These are phyloP conservation scores for Stentor coeruleus DNA, from an alignment of 73 alveolate genomes.

Conservation along the genomic window DNA sequence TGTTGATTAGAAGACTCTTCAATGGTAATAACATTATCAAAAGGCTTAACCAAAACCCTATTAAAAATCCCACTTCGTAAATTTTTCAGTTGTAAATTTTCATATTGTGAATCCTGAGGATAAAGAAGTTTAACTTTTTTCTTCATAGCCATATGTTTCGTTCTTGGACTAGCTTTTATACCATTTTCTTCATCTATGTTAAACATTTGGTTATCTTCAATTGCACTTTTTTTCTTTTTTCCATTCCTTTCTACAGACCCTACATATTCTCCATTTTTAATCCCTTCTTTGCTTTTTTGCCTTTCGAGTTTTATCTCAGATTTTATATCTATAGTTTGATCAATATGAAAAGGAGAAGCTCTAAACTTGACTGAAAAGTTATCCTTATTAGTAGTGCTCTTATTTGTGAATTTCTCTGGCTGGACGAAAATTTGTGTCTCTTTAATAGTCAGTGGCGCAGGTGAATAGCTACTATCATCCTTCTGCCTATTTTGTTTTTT, in stretches of 20 bases:
- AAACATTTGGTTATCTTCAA: neutral
- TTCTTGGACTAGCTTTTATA: neutral
- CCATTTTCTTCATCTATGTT: neutral
- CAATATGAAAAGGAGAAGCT: too few relatives aligned
- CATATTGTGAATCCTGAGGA: neutral
- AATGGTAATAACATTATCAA: too few relatives aligned
- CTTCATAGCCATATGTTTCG: neutral
- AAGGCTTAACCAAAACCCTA: too few relatives aligned
- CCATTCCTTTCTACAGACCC: neutral
- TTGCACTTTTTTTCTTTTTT: neutral
- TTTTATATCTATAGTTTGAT: too few relatives aligned
- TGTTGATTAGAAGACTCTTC: too few relatives aligned
- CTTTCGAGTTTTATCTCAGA: neutral
- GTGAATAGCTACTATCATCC: too few relatives aligned
- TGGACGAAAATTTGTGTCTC: too few relatives aligned
- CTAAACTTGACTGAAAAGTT: too few relatives aligned
- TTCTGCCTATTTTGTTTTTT: too few relatives aligned
- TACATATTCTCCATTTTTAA: too few relatives aligned
- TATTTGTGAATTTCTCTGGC: too few relatives aligned
- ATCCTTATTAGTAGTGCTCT: neutral
- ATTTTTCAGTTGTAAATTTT: neutral
- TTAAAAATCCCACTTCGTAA: neutral
- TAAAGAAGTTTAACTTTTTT: neutral
- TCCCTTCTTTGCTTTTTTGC: conserved; percentile 20
- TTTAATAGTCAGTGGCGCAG: too few relatives aligned